These are phyloP conservation scores for Arthroderma sp. DNA, from an alignment of 2,329 filamentous ascomycete genomes.

Conservation along the genomic window DNA sequence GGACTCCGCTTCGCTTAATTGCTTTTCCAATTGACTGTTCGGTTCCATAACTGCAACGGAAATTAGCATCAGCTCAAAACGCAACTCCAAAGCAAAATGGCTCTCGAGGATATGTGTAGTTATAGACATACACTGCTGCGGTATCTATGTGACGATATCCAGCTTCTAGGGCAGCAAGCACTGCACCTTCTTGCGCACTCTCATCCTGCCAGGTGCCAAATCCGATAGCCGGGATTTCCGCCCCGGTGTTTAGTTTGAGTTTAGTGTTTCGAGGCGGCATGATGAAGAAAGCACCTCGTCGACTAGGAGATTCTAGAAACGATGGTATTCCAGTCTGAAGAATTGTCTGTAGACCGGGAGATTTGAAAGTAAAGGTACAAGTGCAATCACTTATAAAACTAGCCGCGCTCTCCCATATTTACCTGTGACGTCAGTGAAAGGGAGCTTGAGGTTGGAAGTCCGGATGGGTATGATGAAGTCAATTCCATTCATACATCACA, in stretches of 20 bases:
- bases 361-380: no score
- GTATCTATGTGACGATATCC: constrained; percentile 47
- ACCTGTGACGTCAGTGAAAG: no score
- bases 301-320: no score
- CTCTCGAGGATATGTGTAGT: no score
- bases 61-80: not conserved
- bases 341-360: no score
- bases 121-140: constrained; percentile 28
- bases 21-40: constrained; percentile 53
- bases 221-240: constrained; percentile 35
- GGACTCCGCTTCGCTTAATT: constrained; percentile 50
- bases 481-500: no score
- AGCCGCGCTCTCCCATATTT: no score
- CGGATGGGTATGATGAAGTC: no score
- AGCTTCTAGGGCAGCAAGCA: constrained; percentile 34
- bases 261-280: constrained; percentile 17
- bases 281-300: not conserved
- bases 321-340: no score
- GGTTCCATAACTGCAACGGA: constrained; percentile 41
- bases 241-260: constrained; percentile 36
- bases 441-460: no score
- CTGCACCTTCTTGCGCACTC: constrained; percentile 33
- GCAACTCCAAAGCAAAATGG: not conserved
- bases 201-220: constrained; percentile 45
- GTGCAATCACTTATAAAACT: no score